A percentile compares a stretch with the other conserved stretches of the same genome.
Conservation (phyloP, 176 grass and related monocot species). For the Canna indica region DNA sequence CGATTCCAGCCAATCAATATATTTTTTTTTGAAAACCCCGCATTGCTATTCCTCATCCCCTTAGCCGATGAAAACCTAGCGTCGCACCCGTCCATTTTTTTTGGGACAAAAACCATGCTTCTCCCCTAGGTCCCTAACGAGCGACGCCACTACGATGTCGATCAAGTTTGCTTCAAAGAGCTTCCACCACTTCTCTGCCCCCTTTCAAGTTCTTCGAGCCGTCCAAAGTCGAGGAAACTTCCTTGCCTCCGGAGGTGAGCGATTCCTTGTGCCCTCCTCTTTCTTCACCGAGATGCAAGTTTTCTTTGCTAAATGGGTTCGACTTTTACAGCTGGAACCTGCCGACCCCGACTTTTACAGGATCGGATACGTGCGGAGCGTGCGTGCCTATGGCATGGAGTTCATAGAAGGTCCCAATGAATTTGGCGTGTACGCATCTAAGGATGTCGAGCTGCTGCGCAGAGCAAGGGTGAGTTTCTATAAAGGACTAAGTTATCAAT, state of each 20-base stretch:
- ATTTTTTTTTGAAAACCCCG: no score
- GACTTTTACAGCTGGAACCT: slow-evolving; percentile 55
- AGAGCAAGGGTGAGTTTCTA: slow-evolving; percentile 59
- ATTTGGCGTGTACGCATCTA: slow-evolving; percentile 74
- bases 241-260: slow-evolving; percentile 28
- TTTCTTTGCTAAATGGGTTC: not conserved
- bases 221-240: slow-evolving; percentile 29
- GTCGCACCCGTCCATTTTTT: no score
- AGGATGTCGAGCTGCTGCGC: slow-evolving; percentile 60
- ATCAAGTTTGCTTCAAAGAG: no score
- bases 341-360: slow-evolving; percentile 87
- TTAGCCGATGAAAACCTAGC: no score
- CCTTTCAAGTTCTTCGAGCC: slow-evolving; percentile 47
- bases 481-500: no score
- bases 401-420: slow-evolving; percentile 86
- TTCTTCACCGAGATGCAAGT: not conserved
- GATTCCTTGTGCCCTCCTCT: not conserved
- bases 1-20: no score
- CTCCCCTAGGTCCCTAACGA: no score
- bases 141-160: no score
- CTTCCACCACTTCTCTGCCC: slow-evolving; percentile 9
- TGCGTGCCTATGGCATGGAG: slow-evolving; percentile 76
- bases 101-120: no score
- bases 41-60: no score
- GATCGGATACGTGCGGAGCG: slow-evolving; percentile 71